Conservation (phyloP, 768 basidiomycete genomes). For the Russula virescens region DNA sequence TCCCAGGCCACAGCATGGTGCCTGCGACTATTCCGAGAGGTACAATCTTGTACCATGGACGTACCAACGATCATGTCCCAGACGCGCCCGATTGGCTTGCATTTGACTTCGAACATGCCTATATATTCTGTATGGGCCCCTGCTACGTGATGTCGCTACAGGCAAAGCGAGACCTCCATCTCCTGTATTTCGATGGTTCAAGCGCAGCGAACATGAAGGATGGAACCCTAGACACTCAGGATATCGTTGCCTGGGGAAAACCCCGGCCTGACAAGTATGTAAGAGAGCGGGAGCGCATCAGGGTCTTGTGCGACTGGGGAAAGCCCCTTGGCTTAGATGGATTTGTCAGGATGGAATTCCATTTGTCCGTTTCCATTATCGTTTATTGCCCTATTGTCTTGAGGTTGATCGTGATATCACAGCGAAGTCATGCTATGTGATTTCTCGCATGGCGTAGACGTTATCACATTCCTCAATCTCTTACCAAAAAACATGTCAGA, state of each 20-base stretch:
- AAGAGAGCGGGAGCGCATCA: constrained; percentile 29
- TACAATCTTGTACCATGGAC: constrained; percentile 23
- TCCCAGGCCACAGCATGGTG: constrained; percentile 18
- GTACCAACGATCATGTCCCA: constrained; percentile 1
- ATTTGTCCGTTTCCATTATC: constrained; percentile 17
- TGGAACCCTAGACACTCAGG: constrained; percentile 35
- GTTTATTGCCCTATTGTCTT: neutral
- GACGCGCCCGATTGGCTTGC: constrained; percentile 19
- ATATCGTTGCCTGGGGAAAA: constrained; percentile 33
- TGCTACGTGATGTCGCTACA: constrained; percentile 14
- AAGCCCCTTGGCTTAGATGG: constrained; percentile 31
- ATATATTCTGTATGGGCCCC: constrained; percentile 1
- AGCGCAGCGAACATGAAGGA: constrained; percentile 24
- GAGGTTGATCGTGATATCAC: neutral
- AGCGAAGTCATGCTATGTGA: constrained; percentile 23
- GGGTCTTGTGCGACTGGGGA: constrained; percentile 33
- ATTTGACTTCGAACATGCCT: constrained; percentile 22
- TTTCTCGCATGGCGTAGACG: constrained; percentile 12
- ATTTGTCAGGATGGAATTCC: constrained; percentile 27
- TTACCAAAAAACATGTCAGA: constrained; percentile 1
- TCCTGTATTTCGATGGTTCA: constrained; percentile 22
- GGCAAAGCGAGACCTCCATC: constrained; percentile 17
- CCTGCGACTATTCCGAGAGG: constrained; percentile 18
- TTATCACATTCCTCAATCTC: constrained; percentile 17
- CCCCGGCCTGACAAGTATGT: constrained; percentile 21